phyloP scores from a whole-genome alignment of 441 rosid species.

The Sinapis alba region DNA sequence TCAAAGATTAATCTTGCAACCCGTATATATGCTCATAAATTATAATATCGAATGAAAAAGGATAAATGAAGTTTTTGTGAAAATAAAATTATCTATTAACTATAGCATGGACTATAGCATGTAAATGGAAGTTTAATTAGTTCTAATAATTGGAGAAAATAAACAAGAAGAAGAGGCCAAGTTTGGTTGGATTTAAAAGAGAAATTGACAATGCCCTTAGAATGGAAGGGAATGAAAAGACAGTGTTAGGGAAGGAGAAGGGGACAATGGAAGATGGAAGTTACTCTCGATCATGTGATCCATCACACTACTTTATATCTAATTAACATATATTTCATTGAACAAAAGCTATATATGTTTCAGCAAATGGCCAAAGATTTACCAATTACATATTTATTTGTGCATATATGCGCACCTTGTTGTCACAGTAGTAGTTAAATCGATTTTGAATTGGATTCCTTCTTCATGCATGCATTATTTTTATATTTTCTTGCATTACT shows the following conservation, averaged over 20 bases:
- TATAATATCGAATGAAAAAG: background rate
- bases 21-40: background rate
- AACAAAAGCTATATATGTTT: background rate
- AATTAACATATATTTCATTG: background rate
- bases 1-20: background rate
- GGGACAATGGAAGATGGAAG: constrained; percentile 43
- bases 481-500: too few species aligned
- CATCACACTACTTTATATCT: constrained; percentile 22
- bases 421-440: background rate
- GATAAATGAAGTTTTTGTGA: background rate
- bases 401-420: background rate
- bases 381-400: background rate
- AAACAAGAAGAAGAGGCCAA: constrained; percentile 40
- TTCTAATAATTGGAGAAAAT: constrained; percentile 26
- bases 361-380: background rate
- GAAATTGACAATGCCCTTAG: constrained; percentile 42
- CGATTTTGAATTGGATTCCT: too few species aligned
- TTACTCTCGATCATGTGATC: constrained; percentile 42
- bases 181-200: constrained; percentile 41
- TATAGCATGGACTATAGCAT: background rate
- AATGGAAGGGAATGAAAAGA: constrained; percentile 45
- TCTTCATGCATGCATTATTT: too few species aligned
- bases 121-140: constrained; percentile 1
- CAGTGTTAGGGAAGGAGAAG: constrained; percentile 38
- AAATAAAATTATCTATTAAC: background rate